phyloP scores from a whole-genome alignment of 1,284 basidiomycete genomes.

The Moniliella sp. region DNA sequence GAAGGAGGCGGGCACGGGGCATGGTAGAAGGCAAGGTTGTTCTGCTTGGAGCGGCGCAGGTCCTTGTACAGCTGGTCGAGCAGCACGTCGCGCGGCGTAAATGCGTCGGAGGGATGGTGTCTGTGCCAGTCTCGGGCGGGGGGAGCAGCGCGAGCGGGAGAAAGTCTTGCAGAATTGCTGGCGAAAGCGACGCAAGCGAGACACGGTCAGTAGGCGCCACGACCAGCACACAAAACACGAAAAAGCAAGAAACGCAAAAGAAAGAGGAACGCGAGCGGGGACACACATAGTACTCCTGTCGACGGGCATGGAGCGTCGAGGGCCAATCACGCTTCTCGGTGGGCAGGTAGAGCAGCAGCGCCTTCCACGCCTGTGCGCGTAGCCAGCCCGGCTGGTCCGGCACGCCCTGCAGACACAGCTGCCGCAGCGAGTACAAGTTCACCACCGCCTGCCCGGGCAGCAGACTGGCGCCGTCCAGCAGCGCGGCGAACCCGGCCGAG shows the following conservation, averaged over 20 bases:
- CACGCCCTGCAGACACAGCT: constrained; percentile 11
- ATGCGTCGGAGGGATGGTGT: background rate
- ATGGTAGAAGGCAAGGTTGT: constrained; percentile 23
- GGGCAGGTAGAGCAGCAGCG: constrained; percentile 22
- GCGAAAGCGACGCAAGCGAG: background rate
- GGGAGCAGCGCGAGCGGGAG: constrained; percentile 3
- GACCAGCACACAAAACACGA: background rate
- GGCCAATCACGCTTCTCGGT: constrained; percentile 23
- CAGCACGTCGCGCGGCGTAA: constrained; percentile 8
- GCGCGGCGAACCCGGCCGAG: constrained; percentile 11
- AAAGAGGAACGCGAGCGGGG: background rate
- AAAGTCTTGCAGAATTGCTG: constrained; percentile 19
- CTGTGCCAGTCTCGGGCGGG: background rate
- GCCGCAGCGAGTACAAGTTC: constrained; percentile 19
- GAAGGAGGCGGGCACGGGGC: constrained; percentile 5
- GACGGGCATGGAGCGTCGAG: constrained; percentile 7
- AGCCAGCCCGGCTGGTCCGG: constrained; percentile 17
- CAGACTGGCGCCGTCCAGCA: constrained; percentile 16
- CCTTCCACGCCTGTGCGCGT: constrained; percentile 25
- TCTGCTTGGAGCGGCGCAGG: constrained; percentile 15
- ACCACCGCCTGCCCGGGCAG: constrained; percentile 18
- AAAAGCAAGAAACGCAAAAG: constrained; percentile 1
- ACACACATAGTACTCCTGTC: constrained; percentile 12
- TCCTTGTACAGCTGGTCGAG: constrained; percentile 28
- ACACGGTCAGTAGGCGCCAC: background rate